phyloP scores from a whole-genome alignment of 306 rosid species.

The Oxytropis ochrocephala region DNA sequence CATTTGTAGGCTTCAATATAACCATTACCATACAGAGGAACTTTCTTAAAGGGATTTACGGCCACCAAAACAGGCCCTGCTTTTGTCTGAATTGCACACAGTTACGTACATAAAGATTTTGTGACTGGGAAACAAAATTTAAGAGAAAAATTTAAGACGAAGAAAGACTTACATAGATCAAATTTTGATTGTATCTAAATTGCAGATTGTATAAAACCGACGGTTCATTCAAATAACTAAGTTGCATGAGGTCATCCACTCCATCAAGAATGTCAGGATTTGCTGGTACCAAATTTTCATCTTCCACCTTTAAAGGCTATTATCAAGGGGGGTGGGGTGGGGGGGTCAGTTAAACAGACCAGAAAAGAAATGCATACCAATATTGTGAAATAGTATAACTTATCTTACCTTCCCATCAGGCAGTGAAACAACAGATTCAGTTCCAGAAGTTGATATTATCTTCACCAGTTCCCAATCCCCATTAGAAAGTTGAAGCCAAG shows the following conservation, averaged over 20 bases:
- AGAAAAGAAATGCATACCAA: not conserved
- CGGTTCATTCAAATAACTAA: constrained; percentile 94
- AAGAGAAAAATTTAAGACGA: not conserved
- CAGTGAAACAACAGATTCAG: constrained; percentile 62
- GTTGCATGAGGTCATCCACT: constrained; percentile 98
- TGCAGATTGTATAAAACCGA: constrained; percentile 89
- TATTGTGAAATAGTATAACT: constrained; percentile 8
- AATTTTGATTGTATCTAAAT: constrained; percentile 74
- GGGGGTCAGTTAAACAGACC: constrained; percentile 8
- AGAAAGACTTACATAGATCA: constrained; percentile 75
- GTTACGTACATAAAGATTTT: constrained; percentile 16
- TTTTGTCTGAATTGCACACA: constrained; percentile 63
- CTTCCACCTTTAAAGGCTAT: constrained; percentile 70
- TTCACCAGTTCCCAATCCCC: constrained; percentile 85
- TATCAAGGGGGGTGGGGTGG: not conserved
- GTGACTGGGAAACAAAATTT: constrained; percentile 11
- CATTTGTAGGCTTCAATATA: constrained; percentile 83
- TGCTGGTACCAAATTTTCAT: constrained; percentile 75
- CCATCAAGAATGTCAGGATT: constrained; percentile 99
- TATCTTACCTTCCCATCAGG: constrained; percentile 73
- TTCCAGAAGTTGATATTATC: constrained; percentile 54
- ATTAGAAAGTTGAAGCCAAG: constrained; percentile 87
- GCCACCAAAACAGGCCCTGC: constrained; percentile 99
- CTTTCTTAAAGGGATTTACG: constrained; percentile 90
- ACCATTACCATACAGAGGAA: constrained; percentile 70